Conservation (phyloP, 2,329 filamentous ascomycete species). For the Xylaria sp. region DNA sequence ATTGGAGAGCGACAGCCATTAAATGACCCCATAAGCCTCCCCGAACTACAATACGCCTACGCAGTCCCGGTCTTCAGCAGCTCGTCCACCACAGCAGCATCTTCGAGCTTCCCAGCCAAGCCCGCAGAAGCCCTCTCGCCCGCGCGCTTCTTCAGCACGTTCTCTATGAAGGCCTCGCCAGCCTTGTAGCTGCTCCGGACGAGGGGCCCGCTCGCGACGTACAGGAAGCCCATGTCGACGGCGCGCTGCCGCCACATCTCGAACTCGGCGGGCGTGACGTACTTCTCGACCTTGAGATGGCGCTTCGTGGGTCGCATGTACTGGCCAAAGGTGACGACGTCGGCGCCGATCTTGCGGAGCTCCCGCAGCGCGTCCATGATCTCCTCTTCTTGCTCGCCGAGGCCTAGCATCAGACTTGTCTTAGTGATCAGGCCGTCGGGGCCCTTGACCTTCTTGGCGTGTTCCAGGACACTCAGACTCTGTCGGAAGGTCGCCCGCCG, state of each 20-base stretch:
- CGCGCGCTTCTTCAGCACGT: conserved; percentile 85
- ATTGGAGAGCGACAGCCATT: too few relatives aligned
- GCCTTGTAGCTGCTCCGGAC: conserved; percentile 97
- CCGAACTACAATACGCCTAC: neutral
- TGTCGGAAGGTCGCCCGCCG: conserved; percentile 88
- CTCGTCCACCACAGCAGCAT: conserved; percentile 33
- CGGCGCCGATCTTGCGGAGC: conserved; percentile 79
- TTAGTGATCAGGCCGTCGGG: conserved; percentile 84
- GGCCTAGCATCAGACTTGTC: conserved; percentile 94
- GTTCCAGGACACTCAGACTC: conserved; percentile 77
- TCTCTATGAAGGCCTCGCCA: conserved; percentile 98
- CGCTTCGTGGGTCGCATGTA: conserved; percentile 99
- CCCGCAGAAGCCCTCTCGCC: conserved; percentile 45
- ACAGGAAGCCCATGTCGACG: conserved; percentile 93
- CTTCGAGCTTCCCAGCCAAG: conserved; percentile 30
- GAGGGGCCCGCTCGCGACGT: conserved; percentile 91
- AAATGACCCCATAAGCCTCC: too few relatives aligned
- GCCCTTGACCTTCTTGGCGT: conserved; percentile 72
- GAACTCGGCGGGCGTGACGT: conserved; percentile 89
- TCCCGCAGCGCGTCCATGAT: conserved; percentile 80
- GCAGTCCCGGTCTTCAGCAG: conserved; percentile 26
- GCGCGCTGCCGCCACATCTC: conserved; percentile 90
- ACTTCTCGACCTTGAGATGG: conserved; percentile 96
- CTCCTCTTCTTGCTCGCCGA: conserved; percentile 91
- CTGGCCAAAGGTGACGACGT: conserved; percentile 98